phyloP scores from a whole-genome alignment of 495 filamentous ascomycete species.

The Diplogelasinospora grovesii region DNA sequence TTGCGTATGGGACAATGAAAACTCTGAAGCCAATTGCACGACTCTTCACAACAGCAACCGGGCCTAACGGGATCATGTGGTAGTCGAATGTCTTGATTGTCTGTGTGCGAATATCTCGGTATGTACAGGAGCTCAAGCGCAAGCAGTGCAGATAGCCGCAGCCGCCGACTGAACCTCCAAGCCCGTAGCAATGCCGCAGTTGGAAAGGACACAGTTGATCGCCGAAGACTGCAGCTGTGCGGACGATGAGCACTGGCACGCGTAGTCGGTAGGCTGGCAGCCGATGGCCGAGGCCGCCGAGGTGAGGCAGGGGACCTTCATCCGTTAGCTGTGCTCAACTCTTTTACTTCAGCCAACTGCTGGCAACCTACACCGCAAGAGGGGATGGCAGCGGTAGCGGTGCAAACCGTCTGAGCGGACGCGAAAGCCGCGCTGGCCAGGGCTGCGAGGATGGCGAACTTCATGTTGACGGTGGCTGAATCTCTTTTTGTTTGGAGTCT shows the following conservation, averaged over 20 bases:
- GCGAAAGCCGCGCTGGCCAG: neutral
- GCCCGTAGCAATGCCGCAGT: neutral
- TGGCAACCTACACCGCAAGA: slow-evolving; percentile 2
- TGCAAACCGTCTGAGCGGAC: neutral
- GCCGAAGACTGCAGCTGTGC: neutral
- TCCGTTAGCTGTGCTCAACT: neutral
- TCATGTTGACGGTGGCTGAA: slow-evolving; percentile 2
- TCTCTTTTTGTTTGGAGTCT: too few relatives aligned
- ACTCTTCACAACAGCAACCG: too few relatives aligned
- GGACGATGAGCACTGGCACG: slow-evolving; percentile 7
- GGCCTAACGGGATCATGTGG: too few relatives aligned
- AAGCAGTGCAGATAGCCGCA: slow-evolving; percentile 1
- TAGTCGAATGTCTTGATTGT: neutral
- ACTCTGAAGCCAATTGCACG: too few relatives aligned
- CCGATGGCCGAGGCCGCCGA: slow-evolving; percentile 2
- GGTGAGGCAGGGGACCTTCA: slow-evolving; percentile 1
- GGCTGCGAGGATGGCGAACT: slow-evolving; percentile 4
- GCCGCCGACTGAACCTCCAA: neutral
- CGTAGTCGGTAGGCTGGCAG: slow-evolving; percentile 1
- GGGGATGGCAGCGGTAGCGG: slow-evolving; percentile 1
- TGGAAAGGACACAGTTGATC: neutral
- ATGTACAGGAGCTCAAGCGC: neutral
- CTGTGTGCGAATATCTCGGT: neutral
- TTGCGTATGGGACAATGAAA: too few relatives aligned
- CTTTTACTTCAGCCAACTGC: neutral